Evolutionary conservation across 768 basidiomycete genomes (phyloP).

Genomic region (Mycena haematopus): DNA sequence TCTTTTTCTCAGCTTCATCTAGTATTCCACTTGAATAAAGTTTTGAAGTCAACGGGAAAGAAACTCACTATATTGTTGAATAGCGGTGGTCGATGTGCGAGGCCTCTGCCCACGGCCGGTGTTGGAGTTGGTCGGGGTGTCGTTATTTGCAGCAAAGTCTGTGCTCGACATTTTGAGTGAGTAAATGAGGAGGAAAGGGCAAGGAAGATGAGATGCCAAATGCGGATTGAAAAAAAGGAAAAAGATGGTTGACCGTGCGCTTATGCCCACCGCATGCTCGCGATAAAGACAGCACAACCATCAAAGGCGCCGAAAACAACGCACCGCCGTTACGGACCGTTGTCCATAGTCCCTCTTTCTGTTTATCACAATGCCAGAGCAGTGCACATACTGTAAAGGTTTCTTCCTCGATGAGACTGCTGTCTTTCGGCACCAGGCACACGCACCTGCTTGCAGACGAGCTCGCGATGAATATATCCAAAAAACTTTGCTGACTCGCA

Average conservation of each 20-base stretch:
- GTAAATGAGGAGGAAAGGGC: not conserved
- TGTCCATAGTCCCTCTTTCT: not conserved
- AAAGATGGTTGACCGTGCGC: not conserved
- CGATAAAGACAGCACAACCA: not conserved
- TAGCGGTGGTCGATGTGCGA: not conserved
- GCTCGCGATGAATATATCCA: not conserved
- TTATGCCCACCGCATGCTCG: not conserved
- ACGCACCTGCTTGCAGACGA: not conserved
- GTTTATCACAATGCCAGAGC: not conserved
- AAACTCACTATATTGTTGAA: slow-evolving; percentile 1
- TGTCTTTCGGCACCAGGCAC: not conserved
- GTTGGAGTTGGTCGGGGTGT: not conserved
- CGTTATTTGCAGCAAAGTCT: slow-evolving; percentile 7
- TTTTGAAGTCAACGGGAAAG: not conserved
- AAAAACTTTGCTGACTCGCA: not conserved
- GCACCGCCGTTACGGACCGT: too few relatives aligned
- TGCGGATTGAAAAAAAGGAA: not conserved
- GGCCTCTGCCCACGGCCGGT: not conserved
- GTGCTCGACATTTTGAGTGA: slow-evolving; percentile 5
- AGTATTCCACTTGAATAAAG: not conserved
- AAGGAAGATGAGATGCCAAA: not conserved
- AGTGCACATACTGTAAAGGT: not conserved
- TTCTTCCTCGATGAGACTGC: not conserved
- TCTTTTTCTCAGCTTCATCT: not conserved
- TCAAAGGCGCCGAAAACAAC: not conserved